Evolutionary conservation across 108 stramenopile genomes (phyloP), one percentile per base, ranked within the genome.

Genomic region (Stephanodiscus triporus): DNA sequence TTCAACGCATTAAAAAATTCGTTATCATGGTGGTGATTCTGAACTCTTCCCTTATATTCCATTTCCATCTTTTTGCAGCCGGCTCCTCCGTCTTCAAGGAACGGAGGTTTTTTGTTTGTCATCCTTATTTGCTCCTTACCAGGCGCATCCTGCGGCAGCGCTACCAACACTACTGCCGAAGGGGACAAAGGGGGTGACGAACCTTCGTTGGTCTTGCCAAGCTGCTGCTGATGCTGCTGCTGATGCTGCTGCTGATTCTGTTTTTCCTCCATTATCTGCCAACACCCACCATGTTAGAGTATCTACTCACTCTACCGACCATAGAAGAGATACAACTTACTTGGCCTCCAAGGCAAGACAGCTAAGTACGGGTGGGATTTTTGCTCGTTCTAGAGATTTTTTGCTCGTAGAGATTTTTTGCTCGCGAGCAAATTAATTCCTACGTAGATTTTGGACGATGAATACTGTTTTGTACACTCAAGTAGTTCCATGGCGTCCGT

Each of bases 1-100:
- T 73, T 62, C 16, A 81, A 51, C 20, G 66, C 75, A 13, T 54
- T 48, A 9, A 75, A 58, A 61, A 75, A 61, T 1, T 66, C 75
- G 29, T 48, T 27, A 61, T 75, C 66, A 10, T 53, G 23, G 40
- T 40, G 40, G 40, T 40, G 40, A 4, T 40, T 9, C 40, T 40
- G 40, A 40, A 40, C 40, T 40, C 40, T 40, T 40, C 40, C 40
- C 40, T 40, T 45, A 16, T 45, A 16, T 45, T 45, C 43, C 16
- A 45, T 45, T 45, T 45, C 43, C 16, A 17, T 0, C 43, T 45
- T 45, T 14, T 45, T 16, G 16, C 43, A 17, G 14, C 43, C 43
- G 2, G 43, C 13, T 45, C 43, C 43, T 45, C 43, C 16, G 43
- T 45, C 43, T 45, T 45, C 14, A 45, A 17, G 14, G 14, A 16